phyloP scores from a whole-genome alignment of 1,139 yeast species.

The Starmera stellimalicola region DNA sequence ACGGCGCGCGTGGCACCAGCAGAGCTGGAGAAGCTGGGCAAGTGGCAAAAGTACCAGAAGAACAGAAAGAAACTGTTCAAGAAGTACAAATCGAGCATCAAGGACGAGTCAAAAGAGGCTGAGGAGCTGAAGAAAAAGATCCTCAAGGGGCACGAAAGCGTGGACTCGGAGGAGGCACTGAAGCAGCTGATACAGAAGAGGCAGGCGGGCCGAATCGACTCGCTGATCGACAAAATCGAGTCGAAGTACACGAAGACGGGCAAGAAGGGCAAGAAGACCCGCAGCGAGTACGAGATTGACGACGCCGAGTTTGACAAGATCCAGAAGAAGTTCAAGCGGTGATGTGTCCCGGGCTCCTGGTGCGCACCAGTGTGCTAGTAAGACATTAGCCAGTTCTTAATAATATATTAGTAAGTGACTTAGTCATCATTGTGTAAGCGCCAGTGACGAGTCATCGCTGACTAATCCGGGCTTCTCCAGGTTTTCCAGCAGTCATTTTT shows the following conservation, averaged over 20 bases:
- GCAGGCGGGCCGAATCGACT: constrained; percentile 34
- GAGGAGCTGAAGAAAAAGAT: constrained; percentile 45
- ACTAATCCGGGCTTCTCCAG: neutral
- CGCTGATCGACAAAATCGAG: constrained; percentile 41
- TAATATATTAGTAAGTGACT: too few relatives aligned
- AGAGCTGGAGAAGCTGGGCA: constrained; percentile 26
- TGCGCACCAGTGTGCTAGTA: too few relatives aligned
- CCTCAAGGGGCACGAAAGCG: constrained; percentile 25
- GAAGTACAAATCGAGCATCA: constrained; percentile 36
- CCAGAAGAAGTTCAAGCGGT: constrained; percentile 19
- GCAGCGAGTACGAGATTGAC: constrained; percentile 18
- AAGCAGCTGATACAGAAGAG: constrained; percentile 39
- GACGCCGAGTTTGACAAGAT: constrained; percentile 34
- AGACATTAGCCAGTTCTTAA: too few relatives aligned
- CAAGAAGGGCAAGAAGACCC: constrained; percentile 27
- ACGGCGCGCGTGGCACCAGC: constrained; percentile 31
- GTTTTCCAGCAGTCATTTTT: neutral
- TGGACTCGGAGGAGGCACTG: constrained; percentile 34
- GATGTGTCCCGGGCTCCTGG: too few relatives aligned
- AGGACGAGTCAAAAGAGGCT: constrained; percentile 63
- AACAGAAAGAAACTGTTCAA: constrained; percentile 36
- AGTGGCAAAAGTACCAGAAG: constrained; percentile 47
- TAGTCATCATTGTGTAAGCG: too few relatives aligned
- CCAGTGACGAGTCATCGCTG: too few relatives aligned
- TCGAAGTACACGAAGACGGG: constrained; percentile 36